Evolutionary conservation across 192 early-diverging fungal species (phyloP), one percentile per base, ranked within the genome.

Genomic region (Backusella macrospora): DNA sequence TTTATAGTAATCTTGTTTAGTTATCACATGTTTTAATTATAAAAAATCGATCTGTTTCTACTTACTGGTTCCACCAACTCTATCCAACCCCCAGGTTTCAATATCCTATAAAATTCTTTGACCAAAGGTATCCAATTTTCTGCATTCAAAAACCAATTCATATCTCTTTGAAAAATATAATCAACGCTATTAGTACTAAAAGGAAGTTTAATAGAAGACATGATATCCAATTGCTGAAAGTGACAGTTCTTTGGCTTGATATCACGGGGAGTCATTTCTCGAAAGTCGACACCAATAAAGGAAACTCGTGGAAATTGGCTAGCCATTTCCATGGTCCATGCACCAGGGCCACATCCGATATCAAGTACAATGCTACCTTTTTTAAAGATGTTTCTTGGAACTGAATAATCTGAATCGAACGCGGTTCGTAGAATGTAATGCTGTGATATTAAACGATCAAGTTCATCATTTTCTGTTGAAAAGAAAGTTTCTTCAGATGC

Each of bases 261-360:
- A 29, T 62, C 23, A 29, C n/a, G 52, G 12, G 71, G 71, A 44
- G 63, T 64, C 42, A 64, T 39, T 0, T 52, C 34, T n/a, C 48
- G 15, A 21, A 39, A 16, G 44, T 72, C 71, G 5, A 72, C 23
- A 26, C 71, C 71, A n/a, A 72, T 63, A 47, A 62, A 72, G 6
- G 40, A 29, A 26, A 14, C 16, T 12, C 23, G 14, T n/a, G 71
- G 62, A 63, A 44, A 63, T 37, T 72, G 55, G 6, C 43, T 47
- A 10, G 71, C 71, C 16, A 72, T 62, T 29, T 72, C 80, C 80
- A 81, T 78, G 2, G 73, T 76, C 80, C 80, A 81, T 21, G 80
- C 76, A 8, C 80, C 80, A 4, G 80, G 76, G 29, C 80, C 80
- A 23, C 80, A 81, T 16, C 80, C 80, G 14, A 78, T 62, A 66